These are phyloP conservation scores for Termitomyces sp. DNA, from an alignment of 768 basidiomycete species.

Conservation along the genomic window DNA sequence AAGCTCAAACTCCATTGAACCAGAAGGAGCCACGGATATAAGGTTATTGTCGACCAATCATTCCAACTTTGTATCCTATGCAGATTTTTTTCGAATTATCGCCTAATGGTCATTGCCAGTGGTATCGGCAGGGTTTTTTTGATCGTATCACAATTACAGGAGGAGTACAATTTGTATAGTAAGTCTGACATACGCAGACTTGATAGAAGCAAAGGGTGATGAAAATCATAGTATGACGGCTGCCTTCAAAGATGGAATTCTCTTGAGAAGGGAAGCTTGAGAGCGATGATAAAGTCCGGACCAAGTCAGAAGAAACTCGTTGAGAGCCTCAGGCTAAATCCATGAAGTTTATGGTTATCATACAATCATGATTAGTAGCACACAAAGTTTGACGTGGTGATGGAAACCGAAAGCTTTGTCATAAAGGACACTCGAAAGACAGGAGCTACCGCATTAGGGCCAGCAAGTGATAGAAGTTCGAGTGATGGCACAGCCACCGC, in stretches of 20 bases:
- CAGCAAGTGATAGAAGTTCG: neutral
- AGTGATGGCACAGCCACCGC: slow-evolving; percentile 6
- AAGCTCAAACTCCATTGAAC: neutral
- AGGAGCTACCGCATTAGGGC: neutral
- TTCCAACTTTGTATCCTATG: neutral
- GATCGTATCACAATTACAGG: neutral
- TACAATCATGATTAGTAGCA: neutral
- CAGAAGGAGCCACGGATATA: neutral
- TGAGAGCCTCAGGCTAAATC: too few species aligned
- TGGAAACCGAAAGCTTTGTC: neutral
- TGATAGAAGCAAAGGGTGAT: neutral
- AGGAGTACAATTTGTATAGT: neutral
- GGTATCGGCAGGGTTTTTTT: neutral
- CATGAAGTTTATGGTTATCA: neutral
- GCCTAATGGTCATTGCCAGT: neutral
- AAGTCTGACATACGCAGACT: too few species aligned
- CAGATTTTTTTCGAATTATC: neutral
- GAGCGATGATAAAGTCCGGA: neutral
- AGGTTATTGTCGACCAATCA: neutral
- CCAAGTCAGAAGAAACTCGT: too few species aligned
- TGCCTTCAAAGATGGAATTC: neutral
- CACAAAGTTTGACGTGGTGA: neutral
- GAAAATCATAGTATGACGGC: neutral
- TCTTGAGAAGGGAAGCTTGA: neutral
- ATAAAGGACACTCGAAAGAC: neutral